Conservation (phyloP, 1,284 basidiomycete species). For the Kalmanozyma brasiliensis region DNA sequence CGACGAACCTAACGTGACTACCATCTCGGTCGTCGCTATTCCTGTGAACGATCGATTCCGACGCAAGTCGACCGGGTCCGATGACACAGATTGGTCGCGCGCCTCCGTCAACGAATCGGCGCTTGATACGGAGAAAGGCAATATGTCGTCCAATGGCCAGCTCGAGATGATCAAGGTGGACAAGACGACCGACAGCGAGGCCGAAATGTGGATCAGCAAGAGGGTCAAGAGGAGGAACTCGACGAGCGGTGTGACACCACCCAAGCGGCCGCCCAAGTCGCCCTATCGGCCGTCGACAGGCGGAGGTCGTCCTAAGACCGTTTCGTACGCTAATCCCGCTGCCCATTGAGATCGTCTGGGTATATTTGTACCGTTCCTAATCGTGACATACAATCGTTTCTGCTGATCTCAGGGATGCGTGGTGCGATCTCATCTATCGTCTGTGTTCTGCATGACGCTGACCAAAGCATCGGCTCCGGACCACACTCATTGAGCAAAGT, state of each 20-base stretch:
- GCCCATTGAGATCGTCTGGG: slow-evolving; percentile 8
- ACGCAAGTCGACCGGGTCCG: slow-evolving; percentile 14
- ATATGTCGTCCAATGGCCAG: background rate
- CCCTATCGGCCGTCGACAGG: slow-evolving; percentile 22
- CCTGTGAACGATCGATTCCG: slow-evolving; percentile 5
- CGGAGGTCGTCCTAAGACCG: background rate
- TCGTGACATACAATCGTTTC: no score
- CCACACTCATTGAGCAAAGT: slow-evolving; percentile 36
- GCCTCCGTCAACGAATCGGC: slow-evolving; percentile 8
- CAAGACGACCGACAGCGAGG: slow-evolving; percentile 30
- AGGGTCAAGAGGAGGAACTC: slow-evolving; percentile 7
- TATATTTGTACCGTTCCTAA: no score
- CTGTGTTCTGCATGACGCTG: no score
- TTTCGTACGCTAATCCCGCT: slow-evolving; percentile 2
- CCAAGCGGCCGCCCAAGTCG: slow-evolving; percentile 23
- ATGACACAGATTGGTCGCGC: slow-evolving; percentile 21
- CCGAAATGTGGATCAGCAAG: slow-evolving; percentile 25
- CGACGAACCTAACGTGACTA: background rate
- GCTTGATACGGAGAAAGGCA: background rate
- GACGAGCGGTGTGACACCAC: background rate
- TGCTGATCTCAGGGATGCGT: no score
- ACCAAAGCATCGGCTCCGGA: no score
- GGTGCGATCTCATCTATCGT: no score
- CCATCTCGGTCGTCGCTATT: slow-evolving; percentile 2
- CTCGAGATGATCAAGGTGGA: background rate